These are phyloP conservation scores for Podospora australis DNA, from an alignment of 495 filamentous ascomycete genomes.

Conservation along the genomic window DNA sequence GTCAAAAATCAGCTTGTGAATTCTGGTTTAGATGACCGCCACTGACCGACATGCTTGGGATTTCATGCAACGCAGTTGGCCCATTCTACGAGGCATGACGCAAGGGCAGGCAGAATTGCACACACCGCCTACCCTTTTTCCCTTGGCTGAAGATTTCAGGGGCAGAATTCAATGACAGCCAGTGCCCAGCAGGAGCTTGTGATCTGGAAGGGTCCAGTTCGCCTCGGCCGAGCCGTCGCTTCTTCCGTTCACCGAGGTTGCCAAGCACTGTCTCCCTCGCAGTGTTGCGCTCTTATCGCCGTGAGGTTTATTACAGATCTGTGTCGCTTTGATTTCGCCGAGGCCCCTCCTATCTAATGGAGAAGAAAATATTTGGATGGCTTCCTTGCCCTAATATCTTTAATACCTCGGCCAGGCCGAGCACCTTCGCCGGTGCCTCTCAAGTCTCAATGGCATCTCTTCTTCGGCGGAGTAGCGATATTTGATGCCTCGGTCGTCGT, in stretches of 20 bases:
- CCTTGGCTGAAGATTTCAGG: not conserved
- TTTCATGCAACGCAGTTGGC: constrained; percentile 14
- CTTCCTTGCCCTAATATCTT: no score
- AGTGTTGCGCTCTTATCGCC: not conserved
- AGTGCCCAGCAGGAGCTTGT: constrained; percentile 13
- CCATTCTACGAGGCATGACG: constrained; percentile 17
- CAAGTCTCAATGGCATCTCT: no score
- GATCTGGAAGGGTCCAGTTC: constrained; percentile 5
- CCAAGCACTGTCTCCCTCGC: not conserved
- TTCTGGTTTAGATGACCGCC: not conserved
- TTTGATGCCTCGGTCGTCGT: no score
- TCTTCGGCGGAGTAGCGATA: no score
- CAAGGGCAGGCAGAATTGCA: constrained; percentile 17
- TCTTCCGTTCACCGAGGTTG: constrained; percentile 11
- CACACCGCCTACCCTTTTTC: constrained; percentile 19
- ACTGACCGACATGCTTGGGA: not conserved
- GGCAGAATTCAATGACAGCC: constrained; percentile 1
- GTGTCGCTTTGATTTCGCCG: no score
- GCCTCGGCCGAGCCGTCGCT: constrained; percentile 11
- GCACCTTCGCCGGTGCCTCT: no score
- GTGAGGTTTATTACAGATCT: no score
- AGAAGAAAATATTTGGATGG: no score
- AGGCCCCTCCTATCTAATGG: no score
- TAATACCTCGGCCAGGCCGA: no score
- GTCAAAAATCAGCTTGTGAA: constrained; percentile 2